Evolutionary conservation across 495 filamentous ascomycete species (phyloP), one percentile per base, ranked within the genome.

Genomic region (Tetracladium setigerum): DNA sequence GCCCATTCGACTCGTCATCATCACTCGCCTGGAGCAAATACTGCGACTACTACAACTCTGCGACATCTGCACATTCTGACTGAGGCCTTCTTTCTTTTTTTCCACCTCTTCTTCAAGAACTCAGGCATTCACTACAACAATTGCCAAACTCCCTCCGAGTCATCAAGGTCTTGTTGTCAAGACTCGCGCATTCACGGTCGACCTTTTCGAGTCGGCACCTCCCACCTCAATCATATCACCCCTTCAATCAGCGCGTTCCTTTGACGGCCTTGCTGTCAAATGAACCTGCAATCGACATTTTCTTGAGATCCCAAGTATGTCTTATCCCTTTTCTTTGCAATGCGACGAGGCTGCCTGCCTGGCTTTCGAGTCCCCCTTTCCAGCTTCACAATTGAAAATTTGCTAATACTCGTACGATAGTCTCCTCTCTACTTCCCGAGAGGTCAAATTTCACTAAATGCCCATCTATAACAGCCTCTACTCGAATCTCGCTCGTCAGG

Each of bases 401-500:
- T 59, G 43, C 53, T 56, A 36, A 56, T 53, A 62, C 62, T 50
- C 63, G 59, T 59, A 60, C 63, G 51, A 62, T 59, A 68, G 72
- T 58, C 49, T 55, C 50, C 54, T 55, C 57, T 55, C 57, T 37
- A 18, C 47, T 36, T 54, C 38, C 50, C 51, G 58, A 57, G 58
- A 61, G 58, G 55, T 46, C 58, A 32, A 45, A 35, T 17, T 60
- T 69, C 53, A 65, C 72, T 79, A 77, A 79, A 79, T 79, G 75
- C 75, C 75, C 63, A 73, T 77, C 56, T 76, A 74, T 62, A 74
- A 72, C 47, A 70, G 68, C 54, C 62, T 79, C 49, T 77, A 73
- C 63, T 71, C 89, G 72, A 86, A 89, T 69, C 83, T 97, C 77
- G 87, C 94, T 79, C 92, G 94, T 69, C 87, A 90, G 72, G 91